phyloP scores from a whole-genome alignment of 305 asterid genomes.

The Nicotiana rustica region DNA sequence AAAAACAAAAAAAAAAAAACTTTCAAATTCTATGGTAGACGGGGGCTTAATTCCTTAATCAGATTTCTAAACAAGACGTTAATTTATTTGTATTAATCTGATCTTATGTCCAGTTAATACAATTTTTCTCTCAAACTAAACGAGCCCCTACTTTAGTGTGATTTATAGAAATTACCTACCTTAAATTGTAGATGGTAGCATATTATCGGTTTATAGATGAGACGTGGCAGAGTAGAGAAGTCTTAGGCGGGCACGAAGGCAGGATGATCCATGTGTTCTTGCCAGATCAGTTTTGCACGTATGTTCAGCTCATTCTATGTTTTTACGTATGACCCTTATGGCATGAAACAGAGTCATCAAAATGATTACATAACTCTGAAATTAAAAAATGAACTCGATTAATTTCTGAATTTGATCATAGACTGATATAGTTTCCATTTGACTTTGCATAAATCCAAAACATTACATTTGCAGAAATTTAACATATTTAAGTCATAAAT shows the following conservation, averaged over 20 bases:
- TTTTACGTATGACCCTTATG: background rate
- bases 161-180: no score
- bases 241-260: background rate
- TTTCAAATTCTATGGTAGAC: no score
- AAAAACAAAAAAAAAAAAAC: no score
- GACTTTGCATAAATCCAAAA: background rate
- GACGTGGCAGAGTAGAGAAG: slow-evolving; percentile 2
- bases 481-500: background rate
- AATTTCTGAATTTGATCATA: background rate
- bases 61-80: no score
- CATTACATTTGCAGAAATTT: background rate
- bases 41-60: no score
- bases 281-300: background rate
- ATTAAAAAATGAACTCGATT: background rate
- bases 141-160: no score
- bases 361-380: background rate
- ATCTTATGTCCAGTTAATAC: no score
- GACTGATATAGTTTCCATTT: background rate
- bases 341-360: background rate
- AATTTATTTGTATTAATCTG: no score
- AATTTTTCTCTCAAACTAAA: background rate
- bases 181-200: background rate
- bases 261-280: background rate
- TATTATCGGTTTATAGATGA: background rate
- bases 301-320: background rate